These are phyloP conservation scores for Acanthamoeba healyi DNA, from an alignment of 208 protist genomes.

Conservation along the genomic window DNA sequence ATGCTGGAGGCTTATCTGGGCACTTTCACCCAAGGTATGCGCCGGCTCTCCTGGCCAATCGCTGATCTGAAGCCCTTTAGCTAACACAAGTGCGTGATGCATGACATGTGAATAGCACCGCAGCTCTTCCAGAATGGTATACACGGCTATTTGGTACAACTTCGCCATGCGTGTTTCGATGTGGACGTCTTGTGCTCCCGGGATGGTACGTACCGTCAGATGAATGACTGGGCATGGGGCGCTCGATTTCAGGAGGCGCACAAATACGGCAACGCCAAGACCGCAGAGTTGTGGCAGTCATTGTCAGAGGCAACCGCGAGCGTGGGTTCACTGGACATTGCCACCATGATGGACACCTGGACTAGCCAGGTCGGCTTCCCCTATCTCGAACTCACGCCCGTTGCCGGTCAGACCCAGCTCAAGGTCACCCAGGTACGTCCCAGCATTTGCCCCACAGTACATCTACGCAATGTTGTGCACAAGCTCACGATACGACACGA, in stretches of 20 bases:
- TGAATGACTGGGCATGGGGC: too few relatives aligned
- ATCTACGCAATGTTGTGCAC: too few relatives aligned
- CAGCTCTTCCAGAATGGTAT: background rate
- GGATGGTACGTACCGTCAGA: too few relatives aligned
- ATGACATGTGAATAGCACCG: too few relatives aligned
- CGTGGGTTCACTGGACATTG: conserved; percentile 80
- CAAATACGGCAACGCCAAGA: conserved; percentile 94
- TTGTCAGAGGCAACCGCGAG: conserved; percentile 90
- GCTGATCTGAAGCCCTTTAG: too few relatives aligned
- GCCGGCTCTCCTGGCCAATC: too few relatives aligned
- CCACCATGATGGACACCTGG: conserved; percentile 93
- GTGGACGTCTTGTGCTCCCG: too few relatives aligned
- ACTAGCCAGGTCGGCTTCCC: conserved; percentile 93
- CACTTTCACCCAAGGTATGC: too few relatives aligned
- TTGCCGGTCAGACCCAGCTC: background rate
- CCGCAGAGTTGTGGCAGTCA: conserved; percentile 95
- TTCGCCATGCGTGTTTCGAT: too few relatives aligned
- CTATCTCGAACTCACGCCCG: background rate
- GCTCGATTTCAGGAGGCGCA: conserved; percentile 93
- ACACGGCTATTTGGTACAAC: background rate
- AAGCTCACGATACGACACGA: too few relatives aligned
- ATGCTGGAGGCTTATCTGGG: background rate
- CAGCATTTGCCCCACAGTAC: too few relatives aligned
- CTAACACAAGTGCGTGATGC: too few relatives aligned
- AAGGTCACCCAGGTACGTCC: background rate